Evolutionary conservation across 129 eudicot genomes (phyloP).

Genomic region (Artemisia argyi): DNA sequence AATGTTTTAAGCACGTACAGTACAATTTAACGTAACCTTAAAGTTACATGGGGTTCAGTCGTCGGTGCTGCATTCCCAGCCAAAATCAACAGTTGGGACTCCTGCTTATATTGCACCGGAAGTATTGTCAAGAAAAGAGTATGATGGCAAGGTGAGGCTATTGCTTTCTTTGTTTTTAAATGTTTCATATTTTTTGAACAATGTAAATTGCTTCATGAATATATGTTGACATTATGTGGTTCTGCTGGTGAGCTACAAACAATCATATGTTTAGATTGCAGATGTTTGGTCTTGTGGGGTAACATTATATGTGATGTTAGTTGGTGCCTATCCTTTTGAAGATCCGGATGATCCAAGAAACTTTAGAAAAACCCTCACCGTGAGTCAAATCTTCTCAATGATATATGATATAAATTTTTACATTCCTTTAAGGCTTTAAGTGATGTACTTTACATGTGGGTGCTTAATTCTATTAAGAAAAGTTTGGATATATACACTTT

Average conservation of each 20-base stretch:
- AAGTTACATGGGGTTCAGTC: conserved; percentile 40
- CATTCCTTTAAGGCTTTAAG: no score
- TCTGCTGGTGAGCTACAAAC: conserved; percentile 11
- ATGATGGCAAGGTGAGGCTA: conserved; percentile 79
- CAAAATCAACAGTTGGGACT: conserved; percentile 93
- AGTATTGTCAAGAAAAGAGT: conserved; percentile 72
- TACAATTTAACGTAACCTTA: conserved; percentile 2
- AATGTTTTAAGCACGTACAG: not conserved
- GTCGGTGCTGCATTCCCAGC: conserved; percentile 87
- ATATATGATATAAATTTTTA: not conserved
- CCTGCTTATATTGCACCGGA: conserved; percentile 99
- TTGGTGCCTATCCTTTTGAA: conserved; percentile 97
- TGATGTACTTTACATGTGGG: no score
- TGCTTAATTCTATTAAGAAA: not conserved
- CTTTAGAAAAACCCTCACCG: conserved; percentile 75
- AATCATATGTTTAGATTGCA: conserved; percentile 55
- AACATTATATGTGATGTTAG: conserved; percentile 89
- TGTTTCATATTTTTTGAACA: not conserved
- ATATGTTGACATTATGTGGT: not conserved
- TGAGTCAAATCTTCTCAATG: conserved; percentile 27
- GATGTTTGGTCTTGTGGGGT: conserved; percentile 99
- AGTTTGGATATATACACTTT: not conserved
- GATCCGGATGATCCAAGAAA: conserved; percentile 90
- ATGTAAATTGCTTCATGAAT: not conserved
- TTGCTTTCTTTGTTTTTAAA: not conserved